These are phyloP conservation scores for Ceratocystis papillata DNA, from an alignment of 2,329 filamentous ascomycete species.

Conservation along the genomic window DNA sequence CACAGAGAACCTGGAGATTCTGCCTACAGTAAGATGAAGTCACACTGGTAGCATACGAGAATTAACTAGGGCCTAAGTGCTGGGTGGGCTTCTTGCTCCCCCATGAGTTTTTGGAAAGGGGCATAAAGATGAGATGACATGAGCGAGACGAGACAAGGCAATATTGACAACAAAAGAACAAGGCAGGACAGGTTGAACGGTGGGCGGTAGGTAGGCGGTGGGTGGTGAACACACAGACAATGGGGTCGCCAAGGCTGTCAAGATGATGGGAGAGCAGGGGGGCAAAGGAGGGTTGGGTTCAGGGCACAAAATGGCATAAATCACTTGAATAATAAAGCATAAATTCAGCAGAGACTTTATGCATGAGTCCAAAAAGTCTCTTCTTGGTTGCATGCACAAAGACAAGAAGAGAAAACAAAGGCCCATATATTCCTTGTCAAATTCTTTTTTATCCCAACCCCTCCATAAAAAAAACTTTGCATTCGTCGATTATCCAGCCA, in stretches of 20 bases:
- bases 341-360: not conserved
- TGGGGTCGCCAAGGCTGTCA: constrained; percentile 1
- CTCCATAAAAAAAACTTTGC: not conserved
- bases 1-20: too few relatives aligned
- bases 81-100: too few relatives aligned
- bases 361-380: not conserved
- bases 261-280: not conserved
- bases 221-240: not conserved
- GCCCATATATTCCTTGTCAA: too few relatives aligned
- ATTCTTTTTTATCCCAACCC: not conserved
- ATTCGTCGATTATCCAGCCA: not conserved
- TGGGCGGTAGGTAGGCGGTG: too few relatives aligned
- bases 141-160: not conserved
- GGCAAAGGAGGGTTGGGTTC: not conserved
- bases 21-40: too few relatives aligned
- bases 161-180: too few relatives aligned
- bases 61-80: too few relatives aligned
- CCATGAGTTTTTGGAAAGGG: not conserved
- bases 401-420: not conserved
- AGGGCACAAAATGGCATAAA: too few relatives aligned
- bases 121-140: not conserved
- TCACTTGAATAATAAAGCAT: not conserved
- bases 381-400: not conserved
- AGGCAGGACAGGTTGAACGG: too few relatives aligned
- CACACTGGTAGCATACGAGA: too few relatives aligned